These are phyloP conservation scores for Arachis hypogaea DNA, from an alignment of 306 rosid genomes.

Conservation along the genomic window DNA sequence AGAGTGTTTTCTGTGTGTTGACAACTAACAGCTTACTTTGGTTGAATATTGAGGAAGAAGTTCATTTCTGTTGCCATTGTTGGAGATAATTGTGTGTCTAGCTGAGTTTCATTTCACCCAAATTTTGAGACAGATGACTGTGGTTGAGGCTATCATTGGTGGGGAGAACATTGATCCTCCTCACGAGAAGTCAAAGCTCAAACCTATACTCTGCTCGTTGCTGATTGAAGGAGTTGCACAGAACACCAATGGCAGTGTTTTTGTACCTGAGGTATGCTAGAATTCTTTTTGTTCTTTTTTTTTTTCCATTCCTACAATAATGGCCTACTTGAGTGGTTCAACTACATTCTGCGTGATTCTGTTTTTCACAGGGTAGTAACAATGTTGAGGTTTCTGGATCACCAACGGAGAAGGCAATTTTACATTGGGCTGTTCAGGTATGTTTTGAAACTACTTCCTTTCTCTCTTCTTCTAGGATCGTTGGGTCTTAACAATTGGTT, in stretches of 20 bases:
- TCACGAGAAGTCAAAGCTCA: constrained; percentile 53
- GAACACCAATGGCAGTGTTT: constrained; percentile 80
- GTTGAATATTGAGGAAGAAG: constrained; percentile 29
- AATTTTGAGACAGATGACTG: constrained; percentile 66
- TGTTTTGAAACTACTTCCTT: constrained; percentile 17
- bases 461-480: background rate
- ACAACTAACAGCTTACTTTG: constrained; percentile 21
- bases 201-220: constrained; percentile 52
- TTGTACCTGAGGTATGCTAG: constrained; percentile 63
- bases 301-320: background rate
- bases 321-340: background rate
- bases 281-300: background rate
- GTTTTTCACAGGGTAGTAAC: constrained; percentile 51
- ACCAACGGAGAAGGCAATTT: constrained; percentile 92
- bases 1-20: constrained; percentile 3
- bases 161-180: constrained; percentile 60
- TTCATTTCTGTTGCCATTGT: constrained; percentile 4
- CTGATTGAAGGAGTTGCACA: constrained; percentile 77
- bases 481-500: background rate
- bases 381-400: constrained; percentile 81
- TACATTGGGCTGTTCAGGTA: constrained; percentile 77
- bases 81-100: constrained; percentile 10
- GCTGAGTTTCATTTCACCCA: constrained; percentile 6
- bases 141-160: constrained; percentile 69
- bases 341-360: constrained; percentile 5